Percentiles rank a stretch among this genome's conserved stretches.
Evolutionary conservation across 306 rosid genomes (phyloP).

Genomic region (Ceratonia siliqua): DNA sequence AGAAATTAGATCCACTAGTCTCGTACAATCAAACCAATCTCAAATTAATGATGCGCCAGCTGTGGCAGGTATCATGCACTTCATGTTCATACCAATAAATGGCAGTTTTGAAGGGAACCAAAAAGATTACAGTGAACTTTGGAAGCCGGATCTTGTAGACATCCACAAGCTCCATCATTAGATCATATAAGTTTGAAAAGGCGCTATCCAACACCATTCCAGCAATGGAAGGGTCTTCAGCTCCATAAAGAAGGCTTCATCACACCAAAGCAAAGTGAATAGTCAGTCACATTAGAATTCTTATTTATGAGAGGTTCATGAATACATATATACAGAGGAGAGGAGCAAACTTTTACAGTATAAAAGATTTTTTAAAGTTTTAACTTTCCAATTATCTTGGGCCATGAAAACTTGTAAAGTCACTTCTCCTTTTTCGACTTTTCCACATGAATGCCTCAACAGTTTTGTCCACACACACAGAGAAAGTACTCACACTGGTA

Average conservation of each 20-base stretch:
- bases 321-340: conserved; percentile 14
- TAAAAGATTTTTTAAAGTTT: neutral
- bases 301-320: conserved; percentile 1
- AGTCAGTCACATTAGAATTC: conserved; percentile 12
- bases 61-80: conserved; percentile 1
- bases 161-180: conserved; percentile 95
- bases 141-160: conserved; percentile 95
- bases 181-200: conserved; percentile 86
- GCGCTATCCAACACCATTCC: conserved; percentile 99
- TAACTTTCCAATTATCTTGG: neutral
- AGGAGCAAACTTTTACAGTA: conserved; percentile 12
- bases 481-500: neutral
- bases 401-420: conserved; percentile 1
- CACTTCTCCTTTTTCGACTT: neutral
- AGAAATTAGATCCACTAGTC: conserved; percentile 17
- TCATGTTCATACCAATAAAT: conserved; percentile 12
- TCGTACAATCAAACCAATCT: conserved; percentile 16
- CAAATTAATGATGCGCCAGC: conserved; percentile 8
- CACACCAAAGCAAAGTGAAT: conserved; percentile 26
- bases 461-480: neutral
- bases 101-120: conserved; percentile 20
- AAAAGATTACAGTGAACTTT: conserved; percentile 86
- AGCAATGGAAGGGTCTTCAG: conserved; percentile 90
- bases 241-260: conserved; percentile 96
- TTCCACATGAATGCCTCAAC: neutral